phyloP scores from a whole-genome alignment of 2,329 filamentous ascomycete species.

The Aaosphaeria pasadenensis region DNA sequence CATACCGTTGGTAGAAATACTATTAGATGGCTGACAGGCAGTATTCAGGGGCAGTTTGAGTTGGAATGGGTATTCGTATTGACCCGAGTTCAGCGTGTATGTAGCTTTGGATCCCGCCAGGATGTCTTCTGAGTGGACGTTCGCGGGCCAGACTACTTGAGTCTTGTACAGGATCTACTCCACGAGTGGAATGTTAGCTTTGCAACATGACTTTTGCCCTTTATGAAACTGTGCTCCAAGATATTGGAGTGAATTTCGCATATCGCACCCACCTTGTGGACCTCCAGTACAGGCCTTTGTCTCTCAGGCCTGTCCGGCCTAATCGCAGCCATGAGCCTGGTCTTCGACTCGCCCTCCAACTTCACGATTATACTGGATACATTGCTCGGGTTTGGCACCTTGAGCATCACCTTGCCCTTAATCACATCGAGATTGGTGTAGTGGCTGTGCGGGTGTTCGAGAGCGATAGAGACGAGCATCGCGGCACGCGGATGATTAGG shows the following conservation, averaged over 20 bases:
- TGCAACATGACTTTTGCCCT: too few species aligned
- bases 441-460: slow-evolving; percentile 65
- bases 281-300: slow-evolving; percentile 48
- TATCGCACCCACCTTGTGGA: slow-evolving; percentile 45
- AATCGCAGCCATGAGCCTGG: slow-evolving; percentile 56
- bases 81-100: slow-evolving; percentile 64
- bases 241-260: background rate
- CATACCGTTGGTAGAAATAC: slow-evolving; percentile 33
- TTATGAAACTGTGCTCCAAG: background rate
- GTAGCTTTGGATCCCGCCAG: slow-evolving; percentile 39
- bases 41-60: slow-evolving; percentile 80
- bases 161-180: slow-evolving; percentile 69
- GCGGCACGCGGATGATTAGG: slow-evolving; percentile 1
- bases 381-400: slow-evolving; percentile 43
- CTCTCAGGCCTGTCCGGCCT: slow-evolving; percentile 41
- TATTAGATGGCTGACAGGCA: slow-evolving; percentile 50
- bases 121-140: slow-evolving; percentile 39
- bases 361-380: slow-evolving; percentile 67
- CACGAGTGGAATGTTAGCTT: background rate
- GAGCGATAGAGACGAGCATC: slow-evolving; percentile 58
- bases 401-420: slow-evolving; percentile 53
- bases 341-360: slow-evolving; percentile 75
- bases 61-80: slow-evolving; percentile 73
- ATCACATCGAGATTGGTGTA: slow-evolving; percentile 79
- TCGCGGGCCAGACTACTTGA: slow-evolving; percentile 68